Evolutionary conservation across 1,284 basidiomycete species (phyloP), one percentile per base, ranked within the genome.

Genomic region (Trametes pubescens): DNA sequence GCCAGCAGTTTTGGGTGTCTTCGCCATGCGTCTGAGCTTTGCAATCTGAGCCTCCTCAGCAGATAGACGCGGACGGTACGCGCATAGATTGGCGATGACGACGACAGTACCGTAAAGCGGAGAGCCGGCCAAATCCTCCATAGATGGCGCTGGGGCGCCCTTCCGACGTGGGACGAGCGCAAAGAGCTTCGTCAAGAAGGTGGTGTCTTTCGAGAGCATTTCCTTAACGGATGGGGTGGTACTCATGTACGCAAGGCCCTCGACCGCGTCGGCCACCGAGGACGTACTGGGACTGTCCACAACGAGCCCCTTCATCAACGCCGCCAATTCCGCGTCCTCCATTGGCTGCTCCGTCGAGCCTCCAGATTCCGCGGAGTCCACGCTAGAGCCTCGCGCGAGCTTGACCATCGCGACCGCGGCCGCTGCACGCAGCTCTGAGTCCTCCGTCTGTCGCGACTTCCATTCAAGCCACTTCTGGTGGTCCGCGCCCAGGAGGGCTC

Each of bases 181-280:
- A 71, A 93, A 87, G 6, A 96, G 81, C 35, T 81, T 78, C 54
- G 80, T 81, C 51, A 95, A 79, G 72, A 95, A 89, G 0, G 72
- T 66, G 0, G 79, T 35, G 66, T 90, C 84, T 16, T 78, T 78
- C 16, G 87, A 84, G 48, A 96, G 77, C 35, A 75, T 73, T 66
- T 90, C 88, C 75, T 94, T 93, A 67, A 93, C 81, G 1, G 76
- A 67, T 0, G 92, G 82, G 65, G 88, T 85, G 37, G 85, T 79
- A 64, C 88, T 92, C 61, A 95, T 85, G 75, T 96, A 93, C 9
- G 92, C 92, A 57, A 98, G 78, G 0, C 90, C 94, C 78, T 98
- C 95, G 21, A 96, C 80, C 8, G 87, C 88, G 67, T 93, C 90
- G 9, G 82, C 76, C 34, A 84, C 72, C 43, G 84, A 83, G 22